Evolutionary conservation across 495 filamentous ascomycete genomes (phyloP).

Genomic region (Penicillium canescens): DNA sequence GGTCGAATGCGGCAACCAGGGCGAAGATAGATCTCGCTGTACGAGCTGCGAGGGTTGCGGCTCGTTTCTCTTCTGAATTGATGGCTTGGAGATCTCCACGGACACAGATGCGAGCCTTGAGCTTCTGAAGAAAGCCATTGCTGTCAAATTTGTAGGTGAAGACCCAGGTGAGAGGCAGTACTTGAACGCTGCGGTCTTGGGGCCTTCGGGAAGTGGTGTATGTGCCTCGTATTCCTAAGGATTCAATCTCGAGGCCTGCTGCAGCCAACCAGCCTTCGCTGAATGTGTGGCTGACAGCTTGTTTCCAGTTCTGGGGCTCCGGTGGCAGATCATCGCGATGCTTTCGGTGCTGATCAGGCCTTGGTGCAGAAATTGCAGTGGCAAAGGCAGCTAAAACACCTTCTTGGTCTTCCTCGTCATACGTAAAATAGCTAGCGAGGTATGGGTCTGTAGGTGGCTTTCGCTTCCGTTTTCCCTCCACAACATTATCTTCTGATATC

Average conservation of each 20-base stretch:
- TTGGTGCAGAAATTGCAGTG: not conserved
- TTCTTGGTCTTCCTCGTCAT: too few relatives aligned
- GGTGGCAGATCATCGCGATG: not conserved
- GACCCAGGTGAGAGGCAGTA: too few relatives aligned
- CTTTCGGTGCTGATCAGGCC: not conserved
- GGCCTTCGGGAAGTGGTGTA: too few relatives aligned
- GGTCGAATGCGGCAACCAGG: constrained; percentile 24
- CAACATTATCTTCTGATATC: too few relatives aligned
- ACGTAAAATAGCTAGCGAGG: too few relatives aligned
- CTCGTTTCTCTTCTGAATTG: constrained; percentile 4
- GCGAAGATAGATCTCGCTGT: constrained; percentile 23
- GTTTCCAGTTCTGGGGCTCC: not conserved
- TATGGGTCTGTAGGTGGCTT: too few relatives aligned
- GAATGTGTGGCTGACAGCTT: not conserved
- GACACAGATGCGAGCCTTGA: constrained; percentile 28
- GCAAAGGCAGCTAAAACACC: not conserved
- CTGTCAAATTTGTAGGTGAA: constrained; percentile 25
- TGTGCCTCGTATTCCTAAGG: too few relatives aligned
- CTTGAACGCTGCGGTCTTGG: too few relatives aligned
- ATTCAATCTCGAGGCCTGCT: too few relatives aligned
- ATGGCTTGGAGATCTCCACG: constrained; percentile 25
- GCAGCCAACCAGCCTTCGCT: not conserved
- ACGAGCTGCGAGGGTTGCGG: constrained; percentile 22
- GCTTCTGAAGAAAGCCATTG: constrained; percentile 22
- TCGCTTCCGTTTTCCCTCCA: too few relatives aligned